These are phyloP conservation scores for Linderniella brevidens DNA, from an alignment of 257 asterid species.

Conservation along the genomic window DNA sequence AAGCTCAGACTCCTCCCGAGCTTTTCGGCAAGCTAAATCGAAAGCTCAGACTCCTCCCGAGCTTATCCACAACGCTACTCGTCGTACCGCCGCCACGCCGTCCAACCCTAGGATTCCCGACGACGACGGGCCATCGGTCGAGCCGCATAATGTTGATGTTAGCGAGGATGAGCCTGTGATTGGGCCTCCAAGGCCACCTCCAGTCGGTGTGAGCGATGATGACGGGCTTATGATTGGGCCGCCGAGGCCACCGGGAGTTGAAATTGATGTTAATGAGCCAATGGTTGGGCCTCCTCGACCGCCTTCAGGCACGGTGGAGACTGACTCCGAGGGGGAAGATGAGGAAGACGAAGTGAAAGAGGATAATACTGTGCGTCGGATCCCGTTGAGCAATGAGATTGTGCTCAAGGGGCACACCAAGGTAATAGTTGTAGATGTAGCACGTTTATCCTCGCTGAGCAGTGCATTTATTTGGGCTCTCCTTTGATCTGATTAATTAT, in stretches of 20 bases:
- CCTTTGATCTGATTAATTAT: no score
- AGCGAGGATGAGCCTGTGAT: not conserved
- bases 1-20: slow-evolving; percentile 53
- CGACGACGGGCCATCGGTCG: no score
- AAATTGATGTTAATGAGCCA: slow-evolving; percentile 18
- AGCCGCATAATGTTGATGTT: not conserved
- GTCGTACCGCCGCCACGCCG: slow-evolving; percentile 23
- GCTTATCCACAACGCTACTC: slow-evolving; percentile 66
- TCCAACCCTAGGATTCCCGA: not conserved
- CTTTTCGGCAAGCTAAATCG: slow-evolving; percentile 79
- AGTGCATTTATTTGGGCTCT: no score
- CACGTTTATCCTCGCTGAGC: no score
- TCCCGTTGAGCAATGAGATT: slow-evolving; percentile 91
- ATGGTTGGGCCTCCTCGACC: slow-evolving; percentile 50
- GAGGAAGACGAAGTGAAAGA: slow-evolving; percentile 42
- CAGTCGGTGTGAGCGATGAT: slow-evolving; percentile 1
- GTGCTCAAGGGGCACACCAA: slow-evolving; percentile 83
- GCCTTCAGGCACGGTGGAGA: slow-evolving; percentile 17
- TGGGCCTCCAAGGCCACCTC: slow-evolving; percentile 5
- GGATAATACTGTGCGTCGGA: slow-evolving; percentile 32
- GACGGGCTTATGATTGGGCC: slow-evolving; percentile 3
- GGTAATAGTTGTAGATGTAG: slow-evolving; percentile 20
- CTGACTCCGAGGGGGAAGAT: slow-evolving; percentile 29
- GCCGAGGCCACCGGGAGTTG: not conserved
- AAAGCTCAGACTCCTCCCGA: slow-evolving; percentile 57